Conservation (phyloP, 1,284 basidiomycete genomes). For the Moesziomyces aphidis region DNA sequence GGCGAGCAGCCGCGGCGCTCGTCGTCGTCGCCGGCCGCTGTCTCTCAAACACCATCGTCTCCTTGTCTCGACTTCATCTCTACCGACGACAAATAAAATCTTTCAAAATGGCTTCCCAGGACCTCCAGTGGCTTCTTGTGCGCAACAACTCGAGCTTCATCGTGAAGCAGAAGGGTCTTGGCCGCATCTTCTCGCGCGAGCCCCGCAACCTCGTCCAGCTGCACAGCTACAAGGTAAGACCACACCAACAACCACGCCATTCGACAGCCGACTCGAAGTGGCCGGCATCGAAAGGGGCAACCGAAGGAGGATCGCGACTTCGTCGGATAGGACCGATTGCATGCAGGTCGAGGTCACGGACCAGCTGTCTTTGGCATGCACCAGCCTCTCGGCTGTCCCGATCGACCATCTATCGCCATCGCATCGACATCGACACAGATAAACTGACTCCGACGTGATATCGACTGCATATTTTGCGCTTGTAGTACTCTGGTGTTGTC, state of each 20-base stretch:
- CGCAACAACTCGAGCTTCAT: slow-evolving; percentile 63
- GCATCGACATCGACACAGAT: no score
- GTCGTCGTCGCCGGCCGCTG: not conserved
- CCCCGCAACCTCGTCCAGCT: slow-evolving; percentile 62
- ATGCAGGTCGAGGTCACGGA: no score
- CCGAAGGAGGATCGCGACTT: no score
- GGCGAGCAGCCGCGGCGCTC: not conserved
- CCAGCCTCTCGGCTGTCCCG: no score
- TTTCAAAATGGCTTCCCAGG: slow-evolving; percentile 60
- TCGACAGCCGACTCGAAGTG: no score
- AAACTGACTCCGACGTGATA: not conserved
- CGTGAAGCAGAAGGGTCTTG: slow-evolving; percentile 66
- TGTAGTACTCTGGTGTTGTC: slow-evolving; percentile 61
- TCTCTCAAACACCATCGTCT: slow-evolving; percentile 35
- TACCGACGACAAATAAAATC: slow-evolving; percentile 8
- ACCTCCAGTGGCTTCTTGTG: slow-evolving; percentile 66
- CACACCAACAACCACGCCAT: not conserved
- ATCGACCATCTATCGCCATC: not conserved
- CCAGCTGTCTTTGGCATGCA: no score
- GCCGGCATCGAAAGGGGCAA: no score
- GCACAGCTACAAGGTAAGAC: slow-evolving; percentile 66
- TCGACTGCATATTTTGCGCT: slow-evolving; percentile 1
- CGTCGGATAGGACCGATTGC: no score
- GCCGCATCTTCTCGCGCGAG: slow-evolving; percentile 66
- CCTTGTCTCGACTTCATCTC: not conserved